These are phyloP conservation scores for Sabuloglossum arenarium DNA, from an alignment of 495 filamentous ascomycete species.

Conservation along the genomic window DNA sequence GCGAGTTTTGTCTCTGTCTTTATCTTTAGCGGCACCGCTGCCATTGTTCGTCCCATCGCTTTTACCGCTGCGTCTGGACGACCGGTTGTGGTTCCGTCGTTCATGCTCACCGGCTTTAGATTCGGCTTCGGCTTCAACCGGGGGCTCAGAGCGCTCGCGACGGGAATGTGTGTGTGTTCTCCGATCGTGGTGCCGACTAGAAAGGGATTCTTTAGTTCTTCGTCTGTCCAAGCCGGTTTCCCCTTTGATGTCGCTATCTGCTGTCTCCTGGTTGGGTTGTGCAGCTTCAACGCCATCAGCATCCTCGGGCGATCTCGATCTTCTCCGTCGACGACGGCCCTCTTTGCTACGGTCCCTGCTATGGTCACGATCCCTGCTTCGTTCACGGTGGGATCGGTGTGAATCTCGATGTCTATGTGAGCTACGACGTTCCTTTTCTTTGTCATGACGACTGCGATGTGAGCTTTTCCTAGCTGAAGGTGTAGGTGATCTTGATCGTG, in stretches of 20 bases:
- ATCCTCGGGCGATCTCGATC: conserved; percentile 4
- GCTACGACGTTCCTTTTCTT: conserved; percentile 22
- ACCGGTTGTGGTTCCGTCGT: background rate
- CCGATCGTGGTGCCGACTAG: background rate
- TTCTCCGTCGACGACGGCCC: conserved; percentile 11
- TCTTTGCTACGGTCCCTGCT: conserved; percentile 1
- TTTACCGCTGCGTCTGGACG: background rate
- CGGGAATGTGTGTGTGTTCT: background rate
- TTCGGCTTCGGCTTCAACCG: background rate
- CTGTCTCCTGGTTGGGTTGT: background rate
- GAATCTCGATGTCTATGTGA: conserved; percentile 17
- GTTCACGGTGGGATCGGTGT: conserved; percentile 20
- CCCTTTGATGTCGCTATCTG: background rate
- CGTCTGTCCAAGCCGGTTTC: conserved; percentile 4
- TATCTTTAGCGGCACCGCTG: conserved; percentile 8
- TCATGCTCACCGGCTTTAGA: background rate
- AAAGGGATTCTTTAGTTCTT: conserved; percentile 3
- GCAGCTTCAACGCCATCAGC: background rate
- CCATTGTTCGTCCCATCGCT: conserved; percentile 2
- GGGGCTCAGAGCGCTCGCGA: background rate
- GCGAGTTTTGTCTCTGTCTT: conserved; percentile 16
- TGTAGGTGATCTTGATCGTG: conserved; percentile 1
- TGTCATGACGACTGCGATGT: conserved; percentile 1
- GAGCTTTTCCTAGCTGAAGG: background rate
- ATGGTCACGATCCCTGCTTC: conserved; percentile 13